Conservation (phyloP, 169 alveolate species). For the Plasmodium fragile region DNA sequence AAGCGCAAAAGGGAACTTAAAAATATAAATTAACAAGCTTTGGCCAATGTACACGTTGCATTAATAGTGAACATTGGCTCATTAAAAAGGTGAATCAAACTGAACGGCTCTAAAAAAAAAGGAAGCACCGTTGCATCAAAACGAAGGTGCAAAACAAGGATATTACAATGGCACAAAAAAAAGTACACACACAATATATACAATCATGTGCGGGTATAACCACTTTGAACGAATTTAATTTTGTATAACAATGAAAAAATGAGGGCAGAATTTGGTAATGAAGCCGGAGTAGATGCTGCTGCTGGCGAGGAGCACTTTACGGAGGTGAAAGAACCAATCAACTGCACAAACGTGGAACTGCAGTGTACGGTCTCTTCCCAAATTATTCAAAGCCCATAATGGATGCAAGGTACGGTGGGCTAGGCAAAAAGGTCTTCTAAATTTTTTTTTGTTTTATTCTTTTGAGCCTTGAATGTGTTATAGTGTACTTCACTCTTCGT, state of each 20-base stretch:
- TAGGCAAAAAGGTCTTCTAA: constrained; percentile 72
- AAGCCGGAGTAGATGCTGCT: not conserved
- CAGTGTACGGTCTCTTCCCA: not conserved
- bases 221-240: not conserved
- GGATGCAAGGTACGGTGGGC: not conserved
- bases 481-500: constrained; percentile 71
- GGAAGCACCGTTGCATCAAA: not conserved
- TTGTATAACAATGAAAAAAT: not conserved
- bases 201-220: not conserved
- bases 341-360: not conserved
- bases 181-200: not conserved
- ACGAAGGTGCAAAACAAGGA: not conserved
- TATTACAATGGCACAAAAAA: not conserved
- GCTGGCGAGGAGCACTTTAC: not conserved
- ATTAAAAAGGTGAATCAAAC: constrained; percentile 2
- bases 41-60: not conserved
- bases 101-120: constrained; percentile 4
- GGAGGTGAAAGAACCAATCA: not conserved
- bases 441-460: constrained; percentile 46
- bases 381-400: not conserved
- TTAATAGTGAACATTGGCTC: not conserved
- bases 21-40: not conserved
- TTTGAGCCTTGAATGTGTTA: constrained; percentile 37
- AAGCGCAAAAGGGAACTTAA: not conserved
- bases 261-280: not conserved